These are phyloP conservation scores for Abrus precatorius DNA, from an alignment of 306 rosid genomes.

Conservation along the genomic window DNA sequence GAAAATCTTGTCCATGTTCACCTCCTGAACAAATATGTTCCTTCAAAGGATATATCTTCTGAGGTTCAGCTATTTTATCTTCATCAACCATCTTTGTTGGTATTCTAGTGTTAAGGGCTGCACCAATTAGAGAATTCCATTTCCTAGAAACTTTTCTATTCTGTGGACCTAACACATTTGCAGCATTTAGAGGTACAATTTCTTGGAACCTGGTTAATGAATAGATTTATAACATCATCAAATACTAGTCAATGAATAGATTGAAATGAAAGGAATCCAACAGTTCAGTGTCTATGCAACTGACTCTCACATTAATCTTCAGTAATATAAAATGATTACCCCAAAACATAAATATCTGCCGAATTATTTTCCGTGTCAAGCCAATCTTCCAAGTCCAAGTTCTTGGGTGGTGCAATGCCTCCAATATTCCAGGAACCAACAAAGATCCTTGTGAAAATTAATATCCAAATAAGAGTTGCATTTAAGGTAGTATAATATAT, in stretches of 20 bases:
- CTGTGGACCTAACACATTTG: conserved; percentile 70
- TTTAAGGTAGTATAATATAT: conserved; percentile 11
- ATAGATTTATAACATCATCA: conserved; percentile 7
- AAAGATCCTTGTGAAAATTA: conserved; percentile 63
- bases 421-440: conserved; percentile 96
- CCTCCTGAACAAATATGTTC: conserved; percentile 38
- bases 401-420: conserved; percentile 75
- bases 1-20: conserved; percentile 52
- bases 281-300: conserved; percentile 15
- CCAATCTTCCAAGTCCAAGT: conserved; percentile 76
- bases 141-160: conserved; percentile 56
- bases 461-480: conserved; percentile 36
- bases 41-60: conserved; percentile 58
- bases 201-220: conserved; percentile 74
- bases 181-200: conserved; percentile 85
- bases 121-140: conserved; percentile 77
- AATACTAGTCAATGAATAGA: not conserved
- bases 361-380: conserved; percentile 56
- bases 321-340: conserved; percentile 58
- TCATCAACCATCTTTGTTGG: conserved; percentile 39
- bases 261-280: conserved; percentile 10
- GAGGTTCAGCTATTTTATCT: conserved; percentile 51
- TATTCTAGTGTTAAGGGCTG: conserved; percentile 64
- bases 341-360: conserved; percentile 81
- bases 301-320: conserved; percentile 8